Evolutionary conservation across 2,329 filamentous ascomycete genomes (phyloP).

Genomic region (Simplicillium sp.): DNA sequence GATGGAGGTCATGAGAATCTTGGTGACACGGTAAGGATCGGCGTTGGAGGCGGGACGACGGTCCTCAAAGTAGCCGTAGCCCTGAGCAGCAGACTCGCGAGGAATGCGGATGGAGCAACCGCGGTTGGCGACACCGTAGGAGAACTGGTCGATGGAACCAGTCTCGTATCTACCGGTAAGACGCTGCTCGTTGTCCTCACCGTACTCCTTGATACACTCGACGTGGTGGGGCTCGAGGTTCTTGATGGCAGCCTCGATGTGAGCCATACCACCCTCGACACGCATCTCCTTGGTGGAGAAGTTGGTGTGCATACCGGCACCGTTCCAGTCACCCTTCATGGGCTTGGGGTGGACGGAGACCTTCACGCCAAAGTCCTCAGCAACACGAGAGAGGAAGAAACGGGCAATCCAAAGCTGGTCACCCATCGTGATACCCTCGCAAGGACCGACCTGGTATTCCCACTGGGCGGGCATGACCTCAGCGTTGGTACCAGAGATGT

Average conservation of each 20-base stretch:
- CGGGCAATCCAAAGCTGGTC: constrained; percentile 88
- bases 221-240: constrained; percentile 69
- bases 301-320: constrained; percentile 87
- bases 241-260: constrained; percentile 80
- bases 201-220: constrained; percentile 88
- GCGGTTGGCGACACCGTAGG: constrained; percentile 91
- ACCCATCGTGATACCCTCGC: constrained; percentile 80
- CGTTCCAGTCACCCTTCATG: constrained; percentile 89
- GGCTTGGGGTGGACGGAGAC: constrained; percentile 95
- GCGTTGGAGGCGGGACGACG: constrained; percentile 76
- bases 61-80: constrained; percentile 92
- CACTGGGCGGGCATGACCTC: constrained; percentile 98
- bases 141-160: constrained; percentile 85
- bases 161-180: constrained; percentile 94
- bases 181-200: constrained; percentile 90
- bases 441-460: constrained; percentile 96
- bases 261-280: constrained; percentile 86
- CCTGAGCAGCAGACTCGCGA: constrained; percentile 72
- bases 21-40: constrained; percentile 75
- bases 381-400: constrained; percentile 79
- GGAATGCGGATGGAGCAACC: constrained; percentile 91
- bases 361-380: constrained; percentile 94
- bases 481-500: constrained; percentile 97
- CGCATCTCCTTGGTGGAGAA: constrained; percentile 88
- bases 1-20: constrained; percentile 67